Base-by-base conservation (phyloP, 2,329 filamentous ascomycete species). In the Microdochium nivale region DNA sequence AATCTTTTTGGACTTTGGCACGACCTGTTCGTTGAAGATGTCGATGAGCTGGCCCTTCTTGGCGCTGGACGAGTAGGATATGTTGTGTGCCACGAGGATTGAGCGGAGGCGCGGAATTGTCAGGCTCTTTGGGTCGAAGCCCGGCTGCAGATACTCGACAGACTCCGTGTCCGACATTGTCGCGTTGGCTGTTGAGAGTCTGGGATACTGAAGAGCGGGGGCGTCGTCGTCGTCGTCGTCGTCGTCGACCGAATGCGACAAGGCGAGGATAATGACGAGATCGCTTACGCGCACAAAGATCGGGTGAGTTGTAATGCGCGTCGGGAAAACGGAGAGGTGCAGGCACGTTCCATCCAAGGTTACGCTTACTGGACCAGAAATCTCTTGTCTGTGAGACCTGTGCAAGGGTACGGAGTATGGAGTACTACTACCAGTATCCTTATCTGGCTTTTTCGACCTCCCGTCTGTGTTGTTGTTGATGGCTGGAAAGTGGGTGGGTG, bases 41-140 rank as follows among this genome's bases (percentile, higher is more conserved):
- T 87, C 83, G 54, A 99, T 78, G 23, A 99, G 82, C 64, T 95
- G 86, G 0, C 83, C 74, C 73, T 99, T 99, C 73, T 97, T 99
- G 13, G 94, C 90, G 3, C 85, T 91, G 0, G 89, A 85, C 4
- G 91, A 86, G 65, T 96, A 97, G 35, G 83, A 73, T 62, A 97
- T 76, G 65, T 90, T 87, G 72, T 99, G 89, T 58, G 84, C 87
- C 62, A 97, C 88, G 53, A 99, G 82, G 58, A 97, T 95, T 48
- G 88, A 92, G 62, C 94, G 88, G 60, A 99, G 76, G 47, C 87
- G 87, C 25, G 94, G 90, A 49, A 97, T 84, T 1, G 90, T 97
- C 56, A 97, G 80, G 57, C 80, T 82, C 64, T 79, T 78, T 21
- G 94, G 84, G 66, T 99, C 90, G 67, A 96, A 97, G 61, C 81